phyloP scores from a whole-genome alignment of 176 grass and related monocot species.

The Bothriochloa decipiens region DNA sequence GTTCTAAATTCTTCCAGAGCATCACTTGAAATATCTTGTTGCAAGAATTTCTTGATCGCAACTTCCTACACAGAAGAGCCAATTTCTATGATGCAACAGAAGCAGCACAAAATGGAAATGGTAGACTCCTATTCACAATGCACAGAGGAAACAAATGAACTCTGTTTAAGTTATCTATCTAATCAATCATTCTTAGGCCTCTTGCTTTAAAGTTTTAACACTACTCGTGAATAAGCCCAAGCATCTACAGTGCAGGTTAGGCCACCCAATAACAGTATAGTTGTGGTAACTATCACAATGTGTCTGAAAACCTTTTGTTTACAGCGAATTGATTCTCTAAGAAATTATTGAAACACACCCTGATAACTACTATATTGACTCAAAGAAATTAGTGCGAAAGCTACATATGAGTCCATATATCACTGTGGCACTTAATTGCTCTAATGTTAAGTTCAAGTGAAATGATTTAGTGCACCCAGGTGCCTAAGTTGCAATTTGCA shows the following conservation, averaged over 20 bases:
- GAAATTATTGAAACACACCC: background rate
- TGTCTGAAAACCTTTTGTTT: background rate
- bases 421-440: background rate
- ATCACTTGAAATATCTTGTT: constrained; percentile 97
- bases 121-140: background rate
- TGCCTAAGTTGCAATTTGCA: constrained; percentile 8
- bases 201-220: background rate
- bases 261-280: background rate
- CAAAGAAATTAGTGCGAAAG: background rate
- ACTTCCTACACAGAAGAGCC: constrained; percentile 69
- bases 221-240: background rate
- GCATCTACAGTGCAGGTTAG: constrained; percentile 14
- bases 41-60: constrained; percentile 96
- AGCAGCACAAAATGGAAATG: constrained; percentile 25
- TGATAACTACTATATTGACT: constrained; percentile 2
- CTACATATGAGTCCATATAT: constrained; percentile 7
- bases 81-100: constrained; percentile 49
- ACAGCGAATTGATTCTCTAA: background rate
- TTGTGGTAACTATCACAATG: background rate
- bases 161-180: constrained; percentile 11
- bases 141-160: constrained; percentile 17
- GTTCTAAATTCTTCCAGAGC: constrained; percentile 93
- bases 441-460: constrained; percentile 9
- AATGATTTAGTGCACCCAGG: constrained; percentile 29
- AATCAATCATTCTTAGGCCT: background rate